Evolutionary conservation across 1,284 basidiomycete genomes (phyloP).

Genomic region (Leucoagaricus sp.): DNA sequence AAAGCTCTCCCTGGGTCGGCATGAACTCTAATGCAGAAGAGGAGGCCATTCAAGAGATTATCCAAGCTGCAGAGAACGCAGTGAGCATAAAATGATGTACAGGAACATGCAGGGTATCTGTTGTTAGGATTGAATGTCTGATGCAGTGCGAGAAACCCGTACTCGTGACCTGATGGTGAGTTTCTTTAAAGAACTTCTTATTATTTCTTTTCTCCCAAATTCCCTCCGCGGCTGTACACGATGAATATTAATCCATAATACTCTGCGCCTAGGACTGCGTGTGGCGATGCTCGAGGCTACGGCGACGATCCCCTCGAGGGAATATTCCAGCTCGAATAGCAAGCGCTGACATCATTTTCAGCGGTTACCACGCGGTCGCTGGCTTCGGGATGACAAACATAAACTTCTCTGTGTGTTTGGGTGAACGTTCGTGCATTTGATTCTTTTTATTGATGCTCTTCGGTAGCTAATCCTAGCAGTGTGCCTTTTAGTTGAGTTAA

Average conservation of each 20-base stretch:
- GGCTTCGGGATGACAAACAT: too few species aligned
- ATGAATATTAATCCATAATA: neutral
- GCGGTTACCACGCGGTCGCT: too few species aligned
- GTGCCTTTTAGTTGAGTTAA: too few species aligned
- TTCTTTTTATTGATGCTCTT: too few species aligned
- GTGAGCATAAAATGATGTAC: slow-evolving; percentile 1
- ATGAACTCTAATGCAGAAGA: slow-evolving; percentile 12
- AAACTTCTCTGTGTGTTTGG: too few species aligned
- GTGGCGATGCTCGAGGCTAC: neutral
- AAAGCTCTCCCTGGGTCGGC: slow-evolving; percentile 12
- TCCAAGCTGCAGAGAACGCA: neutral
- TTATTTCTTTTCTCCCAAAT: neutral
- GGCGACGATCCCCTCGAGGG: neutral
- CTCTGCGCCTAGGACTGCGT: neutral
- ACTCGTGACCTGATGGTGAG: slow-evolving; percentile 6
- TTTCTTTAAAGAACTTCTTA: neutral
- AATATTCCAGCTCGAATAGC: neutral
- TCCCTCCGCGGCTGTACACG: neutral
- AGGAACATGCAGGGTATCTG: neutral
- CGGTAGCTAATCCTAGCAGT: too few species aligned
- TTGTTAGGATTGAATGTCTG: slow-evolving; percentile 1
- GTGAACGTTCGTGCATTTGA: too few species aligned
- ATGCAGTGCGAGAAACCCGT: slow-evolving; percentile 4
- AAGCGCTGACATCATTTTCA: too few species aligned
- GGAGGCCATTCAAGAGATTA: slow-evolving; percentile 9